Evolutionary conservation across 208 protist genomes (phyloP), one percentile per base, ranked within the genome.

Genomic region (Vickermania spadyakhi): DNA sequence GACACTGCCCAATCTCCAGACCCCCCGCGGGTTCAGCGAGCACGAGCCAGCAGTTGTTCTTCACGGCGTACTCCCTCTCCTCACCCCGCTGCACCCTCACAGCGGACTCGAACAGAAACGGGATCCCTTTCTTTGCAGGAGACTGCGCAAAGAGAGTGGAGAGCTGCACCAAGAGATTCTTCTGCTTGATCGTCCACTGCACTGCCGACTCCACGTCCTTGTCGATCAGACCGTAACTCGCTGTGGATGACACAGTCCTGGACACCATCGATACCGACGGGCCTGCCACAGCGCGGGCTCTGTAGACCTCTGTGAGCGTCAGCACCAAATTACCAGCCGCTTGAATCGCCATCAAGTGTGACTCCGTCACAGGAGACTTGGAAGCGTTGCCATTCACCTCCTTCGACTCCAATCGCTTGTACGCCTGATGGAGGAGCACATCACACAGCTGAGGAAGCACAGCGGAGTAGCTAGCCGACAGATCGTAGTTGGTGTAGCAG

Each of bases 401-500:
- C 28, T 18, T 13, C 22, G 60, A 58, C 42, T 64, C 54, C 27
- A 59, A 7, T 41, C 28, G 13, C 13, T 21, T 28, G 28, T 18
- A 14, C 13, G 68, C 67, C 56, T 78, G 77, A 51, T 73, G 69
- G 49, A 78, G 63, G 22, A 94, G 73, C 36, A 84, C 66, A 26
- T 75, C 66, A 41, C 73, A 90, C n/a, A 96, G 31, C 56, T 73
- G 68, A 29, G 72, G 72, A 23, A 94, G 72, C 18, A 96, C 42
- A 0, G 82, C 76, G 7, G 68, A 27, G 70, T 85, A 88, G 21
- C 70, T 64, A 70, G 73, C 83, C 22, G 83, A 90, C n/a, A 93
- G 81, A 61, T 95, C 87, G 77, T 94, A 96, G 63, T 89, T 73
- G 2, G 73, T 56, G 58, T 85, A 93, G 68, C 89, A 91, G 73